Conservation (phyloP, 495 filamentous ascomycete species). For the Poronia punctata region DNA sequence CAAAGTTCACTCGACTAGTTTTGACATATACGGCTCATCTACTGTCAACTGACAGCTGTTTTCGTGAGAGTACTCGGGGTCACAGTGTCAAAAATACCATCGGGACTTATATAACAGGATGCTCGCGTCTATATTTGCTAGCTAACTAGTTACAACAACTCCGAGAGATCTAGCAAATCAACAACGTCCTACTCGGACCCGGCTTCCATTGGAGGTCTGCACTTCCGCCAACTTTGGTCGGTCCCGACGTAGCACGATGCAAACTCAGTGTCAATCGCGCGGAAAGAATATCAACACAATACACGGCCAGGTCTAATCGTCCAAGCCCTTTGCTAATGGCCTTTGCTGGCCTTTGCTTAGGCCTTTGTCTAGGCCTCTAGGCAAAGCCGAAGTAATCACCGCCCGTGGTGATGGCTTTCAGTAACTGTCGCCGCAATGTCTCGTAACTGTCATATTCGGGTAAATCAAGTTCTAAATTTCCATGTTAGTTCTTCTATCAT, state of each 20-base stretch:
- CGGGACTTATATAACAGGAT: too few species aligned
- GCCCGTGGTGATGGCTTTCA: conserved; percentile 90
- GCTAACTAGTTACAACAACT: conserved; percentile 9
- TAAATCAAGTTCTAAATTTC: conserved; percentile 88
- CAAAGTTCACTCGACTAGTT: too few species aligned
- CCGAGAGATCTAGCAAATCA: neutral
- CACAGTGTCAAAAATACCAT: too few species aligned
- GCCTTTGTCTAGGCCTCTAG: conserved; percentile 33
- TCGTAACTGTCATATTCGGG: conserved; percentile 99
- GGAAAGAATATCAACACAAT: conserved; percentile 3
- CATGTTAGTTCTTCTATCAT: conserved; percentile 33
- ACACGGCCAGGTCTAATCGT: neutral
- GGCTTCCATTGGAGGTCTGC: conserved; percentile 8
- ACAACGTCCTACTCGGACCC: neutral
- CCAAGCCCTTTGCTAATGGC: neutral
- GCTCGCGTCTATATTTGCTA: conserved; percentile 5
- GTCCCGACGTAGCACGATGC: conserved; percentile 3
- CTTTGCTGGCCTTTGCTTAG: neutral
- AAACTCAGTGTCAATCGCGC: neutral
- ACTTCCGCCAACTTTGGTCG: neutral
- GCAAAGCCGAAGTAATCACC: conserved; percentile 99
- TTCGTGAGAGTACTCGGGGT: too few species aligned
- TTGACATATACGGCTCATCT: too few species aligned
- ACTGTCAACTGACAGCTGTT: too few species aligned
- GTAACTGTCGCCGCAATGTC: conserved; percentile 72